Evolutionary conservation across 345 rosid species (phyloP).

Genomic region (Abelmoschus esculentus): DNA sequence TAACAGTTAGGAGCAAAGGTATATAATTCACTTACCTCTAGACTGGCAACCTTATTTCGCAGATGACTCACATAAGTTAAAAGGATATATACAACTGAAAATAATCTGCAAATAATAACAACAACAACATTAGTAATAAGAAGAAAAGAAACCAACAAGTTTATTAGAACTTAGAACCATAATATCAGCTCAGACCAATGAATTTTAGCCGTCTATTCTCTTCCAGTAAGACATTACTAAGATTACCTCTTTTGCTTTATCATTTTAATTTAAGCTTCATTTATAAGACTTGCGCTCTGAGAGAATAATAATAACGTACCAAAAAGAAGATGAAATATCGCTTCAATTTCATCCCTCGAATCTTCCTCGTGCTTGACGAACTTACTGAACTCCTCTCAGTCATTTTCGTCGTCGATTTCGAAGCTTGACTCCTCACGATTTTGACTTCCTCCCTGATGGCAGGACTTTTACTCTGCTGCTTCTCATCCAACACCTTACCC

Average conservation of each 20-base stretch:
- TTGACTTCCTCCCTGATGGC: conserved; percentile 19
- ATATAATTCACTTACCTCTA: conserved; percentile 43
- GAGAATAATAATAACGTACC: conserved; percentile 20
- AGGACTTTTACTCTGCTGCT: conserved; percentile 14
- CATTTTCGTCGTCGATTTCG: neutral
- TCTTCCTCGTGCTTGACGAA: conserved; percentile 28
- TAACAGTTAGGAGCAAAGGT: neutral
- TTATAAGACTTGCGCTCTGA: too few species aligned
- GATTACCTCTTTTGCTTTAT: neutral
- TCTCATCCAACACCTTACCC: conserved; percentile 24
- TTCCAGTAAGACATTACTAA: too few species aligned
- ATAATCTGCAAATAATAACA: conserved; percentile 44
- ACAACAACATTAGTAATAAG: neutral
- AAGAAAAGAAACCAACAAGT: neutral
- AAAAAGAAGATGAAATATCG: conserved; percentile 23
- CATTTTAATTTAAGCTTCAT: too few species aligned
- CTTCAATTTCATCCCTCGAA: conserved; percentile 27
- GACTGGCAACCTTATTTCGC: conserved; percentile 36
- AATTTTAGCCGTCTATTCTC: too few species aligned
- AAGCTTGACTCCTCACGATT: conserved; percentile 27
- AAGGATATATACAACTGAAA: conserved; percentile 39
- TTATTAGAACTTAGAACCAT: neutral
- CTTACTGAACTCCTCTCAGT: conserved; percentile 12
- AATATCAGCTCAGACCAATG: neutral
- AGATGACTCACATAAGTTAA: conserved; percentile 43